A percentile compares a stretch with the other conserved stretches of the same genome.
phyloP scores from a whole-genome alignment of 352 stramenopile species.

The Globisporangium apiculatum region DNA sequence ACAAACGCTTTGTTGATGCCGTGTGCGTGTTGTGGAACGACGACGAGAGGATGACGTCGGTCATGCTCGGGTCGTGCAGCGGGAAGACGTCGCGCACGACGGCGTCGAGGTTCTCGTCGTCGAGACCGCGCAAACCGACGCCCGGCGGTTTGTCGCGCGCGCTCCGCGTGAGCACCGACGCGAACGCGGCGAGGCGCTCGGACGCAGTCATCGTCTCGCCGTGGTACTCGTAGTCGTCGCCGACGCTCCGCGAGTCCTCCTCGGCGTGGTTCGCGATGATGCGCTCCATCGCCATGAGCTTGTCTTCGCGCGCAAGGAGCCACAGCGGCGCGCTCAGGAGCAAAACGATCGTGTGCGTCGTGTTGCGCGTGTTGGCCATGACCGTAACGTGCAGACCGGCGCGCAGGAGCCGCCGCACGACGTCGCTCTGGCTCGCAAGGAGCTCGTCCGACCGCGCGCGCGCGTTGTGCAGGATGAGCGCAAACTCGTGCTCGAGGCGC shows the following conservation, averaged over 20 bases:
- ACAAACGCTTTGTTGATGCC: slow-evolving; percentile 32
- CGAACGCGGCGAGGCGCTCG: slow-evolving; percentile 42
- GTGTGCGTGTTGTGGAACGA: slow-evolving; percentile 43
- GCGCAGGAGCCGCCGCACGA: slow-evolving; percentile 32
- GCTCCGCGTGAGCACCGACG: slow-evolving; percentile 41
- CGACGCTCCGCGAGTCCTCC: slow-evolving; percentile 35
- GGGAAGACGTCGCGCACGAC: slow-evolving; percentile 53
- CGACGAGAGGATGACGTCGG: slow-evolving; percentile 50
- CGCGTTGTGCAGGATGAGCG: slow-evolving; percentile 39
- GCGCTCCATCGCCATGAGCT: slow-evolving; percentile 56
- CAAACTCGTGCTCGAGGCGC: slow-evolving; percentile 54
- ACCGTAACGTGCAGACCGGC: slow-evolving; percentile 47
- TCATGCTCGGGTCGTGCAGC: slow-evolving; percentile 53
- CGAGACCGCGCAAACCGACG: slow-evolving; percentile 36
- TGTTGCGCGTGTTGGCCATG: slow-evolving; percentile 48
- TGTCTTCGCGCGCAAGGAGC: slow-evolving; percentile 52
- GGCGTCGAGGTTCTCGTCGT: slow-evolving; percentile 33
- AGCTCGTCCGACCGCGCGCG: slow-evolving; percentile 14
- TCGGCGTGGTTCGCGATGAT: slow-evolving; percentile 52
- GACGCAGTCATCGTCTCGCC: slow-evolving; percentile 46
- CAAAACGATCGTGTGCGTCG: slow-evolving; percentile 29
- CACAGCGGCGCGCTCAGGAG: slow-evolving; percentile 50
- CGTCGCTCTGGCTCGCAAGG: slow-evolving; percentile 25
- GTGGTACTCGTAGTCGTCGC: slow-evolving; percentile 50
- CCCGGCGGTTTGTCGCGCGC: slow-evolving; percentile 38